These are phyloP conservation scores for Xylaria curta DNA, from an alignment of 495 filamentous ascomycete genomes.

Conservation along the genomic window DNA sequence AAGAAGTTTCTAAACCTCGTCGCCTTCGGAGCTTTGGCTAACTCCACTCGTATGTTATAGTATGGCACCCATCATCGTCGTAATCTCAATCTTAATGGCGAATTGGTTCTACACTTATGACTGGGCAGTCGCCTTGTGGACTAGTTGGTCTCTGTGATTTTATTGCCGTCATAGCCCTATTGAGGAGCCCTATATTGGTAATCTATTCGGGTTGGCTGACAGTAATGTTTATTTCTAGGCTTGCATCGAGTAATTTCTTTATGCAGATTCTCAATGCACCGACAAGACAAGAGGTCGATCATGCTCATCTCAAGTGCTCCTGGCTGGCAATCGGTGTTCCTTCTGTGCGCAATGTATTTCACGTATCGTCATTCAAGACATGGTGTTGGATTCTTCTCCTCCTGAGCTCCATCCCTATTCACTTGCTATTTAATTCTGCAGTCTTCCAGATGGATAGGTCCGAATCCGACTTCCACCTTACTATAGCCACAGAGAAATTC, in stretches of 20 bases:
- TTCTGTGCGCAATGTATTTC: not conserved
- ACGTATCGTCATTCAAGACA: not conserved
- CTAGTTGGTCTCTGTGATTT: too few relatives aligned
- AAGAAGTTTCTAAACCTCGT: not conserved
- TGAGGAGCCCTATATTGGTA: not conserved
- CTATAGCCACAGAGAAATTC: constrained; percentile 45
- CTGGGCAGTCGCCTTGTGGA: too few relatives aligned
- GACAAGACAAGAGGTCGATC: not conserved
- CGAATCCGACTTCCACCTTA: constrained; percentile 48
- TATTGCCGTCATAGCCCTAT: too few relatives aligned
- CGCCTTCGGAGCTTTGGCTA: not conserved
- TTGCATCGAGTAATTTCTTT: too few relatives aligned
- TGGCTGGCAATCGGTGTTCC: not conserved
- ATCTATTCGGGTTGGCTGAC: not conserved
- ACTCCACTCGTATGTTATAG: not conserved
- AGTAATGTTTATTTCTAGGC: not conserved
- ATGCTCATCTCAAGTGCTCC: not conserved
- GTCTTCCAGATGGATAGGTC: constrained; percentile 32
- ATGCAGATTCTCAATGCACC: too few relatives aligned
- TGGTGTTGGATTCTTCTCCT: constrained; percentile 6
- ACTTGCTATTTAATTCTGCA: constrained; percentile 39
- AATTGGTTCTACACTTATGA: too few relatives aligned
- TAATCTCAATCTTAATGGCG: not conserved
- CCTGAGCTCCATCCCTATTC: constrained; percentile 41
- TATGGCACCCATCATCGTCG: not conserved